These are phyloP conservation scores for Capsella rubella DNA, from an alignment of 441 rosid genomes.

Conservation along the genomic window DNA sequence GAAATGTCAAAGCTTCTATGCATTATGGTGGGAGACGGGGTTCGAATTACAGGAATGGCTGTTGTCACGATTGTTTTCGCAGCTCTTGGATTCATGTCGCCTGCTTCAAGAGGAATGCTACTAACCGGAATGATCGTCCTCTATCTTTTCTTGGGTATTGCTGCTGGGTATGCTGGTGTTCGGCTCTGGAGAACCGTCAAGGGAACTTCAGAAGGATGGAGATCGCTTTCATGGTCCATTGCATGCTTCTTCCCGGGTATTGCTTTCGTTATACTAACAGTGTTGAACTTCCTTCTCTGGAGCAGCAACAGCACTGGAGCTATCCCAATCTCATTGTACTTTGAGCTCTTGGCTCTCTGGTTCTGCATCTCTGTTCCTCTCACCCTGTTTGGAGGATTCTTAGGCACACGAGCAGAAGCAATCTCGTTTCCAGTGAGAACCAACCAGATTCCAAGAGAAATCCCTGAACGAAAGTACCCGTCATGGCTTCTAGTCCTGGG, in stretches of 20 bases:
- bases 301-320: slow-evolving; percentile 90
- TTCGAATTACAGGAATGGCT: slow-evolving; percentile 91
- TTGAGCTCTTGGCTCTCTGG: slow-evolving; percentile 81
- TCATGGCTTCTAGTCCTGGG: slow-evolving; percentile 99
- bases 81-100: slow-evolving; percentile 97
- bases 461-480: slow-evolving; percentile 92
- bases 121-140: slow-evolving; percentile 92
- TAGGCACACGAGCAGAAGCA: slow-evolving; percentile 78
- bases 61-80: slow-evolving; percentile 88
- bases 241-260: slow-evolving; percentile 98
- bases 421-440: slow-evolving; percentile 87
- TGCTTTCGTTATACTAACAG: slow-evolving; percentile 79
- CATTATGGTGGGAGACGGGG: slow-evolving; percentile 92
- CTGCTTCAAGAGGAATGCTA: slow-evolving; percentile 94
- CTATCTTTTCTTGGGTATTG: slow-evolving; percentile 86
- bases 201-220: slow-evolving; percentile 88
- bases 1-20: slow-evolving; percentile 77
- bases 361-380: slow-evolving; percentile 97
- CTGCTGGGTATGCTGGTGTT: slow-evolving; percentile 85
- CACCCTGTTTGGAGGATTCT: slow-evolving; percentile 86
- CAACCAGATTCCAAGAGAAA: slow-evolving; percentile 98
- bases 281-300: slow-evolving; percentile 91
- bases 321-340: slow-evolving; percentile 85
- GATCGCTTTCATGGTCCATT: slow-evolving; percentile 75
- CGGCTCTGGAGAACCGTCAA: slow-evolving; percentile 85